Conservation (phyloP, 2,329 filamentous ascomycete genomes). For the Boeremia lycopersici region DNA sequence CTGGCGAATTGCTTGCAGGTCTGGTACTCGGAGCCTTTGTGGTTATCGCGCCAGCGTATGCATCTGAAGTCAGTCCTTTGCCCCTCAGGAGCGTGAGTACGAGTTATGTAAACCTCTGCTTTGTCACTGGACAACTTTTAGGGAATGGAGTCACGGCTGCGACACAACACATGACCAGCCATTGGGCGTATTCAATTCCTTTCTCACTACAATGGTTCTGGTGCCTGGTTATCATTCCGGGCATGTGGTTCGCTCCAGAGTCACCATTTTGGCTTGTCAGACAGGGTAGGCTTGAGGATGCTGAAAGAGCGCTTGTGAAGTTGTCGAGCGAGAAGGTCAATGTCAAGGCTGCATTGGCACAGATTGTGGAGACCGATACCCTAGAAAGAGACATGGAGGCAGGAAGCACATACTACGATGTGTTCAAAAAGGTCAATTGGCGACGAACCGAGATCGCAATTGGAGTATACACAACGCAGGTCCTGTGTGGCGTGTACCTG, state of each 20-base stretch:
- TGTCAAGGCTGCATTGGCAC: conserved; percentile 64
- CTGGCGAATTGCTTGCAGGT: conserved; percentile 20
- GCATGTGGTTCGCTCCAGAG: conserved; percentile 70
- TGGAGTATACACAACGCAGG: conserved; percentile 51
- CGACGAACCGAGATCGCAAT: conserved; percentile 75
- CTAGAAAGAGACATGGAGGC: conserved; percentile 55
- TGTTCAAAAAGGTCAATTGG: conserved; percentile 76
- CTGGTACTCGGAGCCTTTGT: conserved; percentile 26
- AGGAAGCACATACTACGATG: conserved; percentile 45
- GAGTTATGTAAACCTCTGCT: conserved; percentile 66
- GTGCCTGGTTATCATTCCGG: conserved; percentile 67
- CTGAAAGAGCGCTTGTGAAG: conserved; percentile 66
- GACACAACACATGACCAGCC: conserved; percentile 54
- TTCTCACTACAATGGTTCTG: conserved; percentile 77
- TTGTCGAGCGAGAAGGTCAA: conserved; percentile 55
- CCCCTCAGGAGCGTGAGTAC: conserved; percentile 64
- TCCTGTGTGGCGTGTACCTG: conserved; percentile 49
- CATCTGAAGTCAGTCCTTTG: conserved; percentile 49
- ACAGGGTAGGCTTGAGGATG: conserved; percentile 64
- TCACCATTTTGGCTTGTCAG: conserved; percentile 73
- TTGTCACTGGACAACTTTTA: conserved; percentile 66
- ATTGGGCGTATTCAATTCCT: conserved; percentile 65
- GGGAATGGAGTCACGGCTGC: conserved; percentile 54
- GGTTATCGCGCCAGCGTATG: conserved; percentile 21
- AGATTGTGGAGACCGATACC: conserved; percentile 65